A percentile compares a stretch with the other conserved stretches of the same genome.
Evolutionary conservation across 371 early-diverging fungal species (phyloP).

Genomic region (Mortierella sp.): DNA sequence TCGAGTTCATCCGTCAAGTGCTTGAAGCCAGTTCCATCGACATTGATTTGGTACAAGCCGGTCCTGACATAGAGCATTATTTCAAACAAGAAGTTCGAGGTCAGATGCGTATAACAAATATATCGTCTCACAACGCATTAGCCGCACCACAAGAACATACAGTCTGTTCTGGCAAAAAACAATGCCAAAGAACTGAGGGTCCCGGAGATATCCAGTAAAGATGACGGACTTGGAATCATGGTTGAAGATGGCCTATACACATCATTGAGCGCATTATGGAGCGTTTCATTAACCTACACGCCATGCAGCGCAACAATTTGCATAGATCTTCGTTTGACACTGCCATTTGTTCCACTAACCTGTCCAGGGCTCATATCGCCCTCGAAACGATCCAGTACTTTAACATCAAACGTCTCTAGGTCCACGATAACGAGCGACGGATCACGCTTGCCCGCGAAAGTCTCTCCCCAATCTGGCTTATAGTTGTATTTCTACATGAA

Average conservation of each 20-base stretch:
- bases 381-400: constrained; percentile 37
- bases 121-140: too few species aligned
- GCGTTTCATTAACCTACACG: too few species aligned
- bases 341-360: constrained; percentile 21
- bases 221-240: constrained; percentile 55
- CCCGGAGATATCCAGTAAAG: constrained; percentile 64
- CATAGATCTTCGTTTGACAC: too few species aligned
- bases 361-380: constrained; percentile 48
- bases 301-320: too few species aligned
- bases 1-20: constrained; percentile 35
- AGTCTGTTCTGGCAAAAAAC: constrained; percentile 68
- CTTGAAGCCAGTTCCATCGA: constrained; percentile 53
- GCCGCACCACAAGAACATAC: too few species aligned
- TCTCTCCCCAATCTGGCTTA: constrained; percentile 69
- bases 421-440: constrained; percentile 61
- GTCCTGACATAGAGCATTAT: too few species aligned
- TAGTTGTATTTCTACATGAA: constrained; percentile 40
- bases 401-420: constrained; percentile 41
- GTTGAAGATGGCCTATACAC: constrained; percentile 40
- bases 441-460: constrained; percentile 61
- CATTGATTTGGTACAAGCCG: constrained; percentile 53
- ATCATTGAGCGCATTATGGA: too few species aligned
- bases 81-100: too few species aligned
- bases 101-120: too few species aligned
- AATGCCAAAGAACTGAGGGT: constrained; percentile 61